These are phyloP conservation scores for Phytophthora litchii DNA, from an alignment of 352 stramenopile species.

Conservation along the genomic window DNA sequence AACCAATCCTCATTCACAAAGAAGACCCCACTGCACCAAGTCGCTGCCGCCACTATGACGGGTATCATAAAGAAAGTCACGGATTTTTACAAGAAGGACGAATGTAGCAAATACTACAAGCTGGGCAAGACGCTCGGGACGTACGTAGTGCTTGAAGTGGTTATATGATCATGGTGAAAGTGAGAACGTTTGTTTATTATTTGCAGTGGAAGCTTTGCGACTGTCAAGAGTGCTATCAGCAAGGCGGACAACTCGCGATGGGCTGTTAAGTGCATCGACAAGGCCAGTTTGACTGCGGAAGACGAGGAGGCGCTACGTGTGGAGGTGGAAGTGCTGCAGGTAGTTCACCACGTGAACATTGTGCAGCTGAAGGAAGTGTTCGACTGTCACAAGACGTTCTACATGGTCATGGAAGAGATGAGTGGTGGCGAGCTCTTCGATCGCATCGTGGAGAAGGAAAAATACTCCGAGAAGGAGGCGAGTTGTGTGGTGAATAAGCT, in stretches of 20 bases:
- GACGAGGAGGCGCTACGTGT: slow-evolving; percentile 83
- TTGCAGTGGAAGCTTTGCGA: slow-evolving; percentile 82
- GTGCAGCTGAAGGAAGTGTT: slow-evolving; percentile 89
- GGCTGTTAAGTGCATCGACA: slow-evolving; percentile 89
- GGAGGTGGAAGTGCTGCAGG: slow-evolving; percentile 84
- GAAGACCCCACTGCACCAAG: slow-evolving; percentile 10
- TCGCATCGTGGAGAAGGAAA: slow-evolving; percentile 91
- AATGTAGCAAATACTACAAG: slow-evolving; percentile 91
- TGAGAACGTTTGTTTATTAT: slow-evolving; percentile 8
- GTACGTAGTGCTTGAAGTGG: slow-evolving; percentile 45
- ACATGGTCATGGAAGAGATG: slow-evolving; percentile 94
- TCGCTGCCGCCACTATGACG: slow-evolving; percentile 47
- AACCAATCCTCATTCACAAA: slow-evolving; percentile 35
- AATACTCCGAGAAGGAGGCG: slow-evolving; percentile 92
- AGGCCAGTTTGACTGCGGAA: slow-evolving; percentile 75
- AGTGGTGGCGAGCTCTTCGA: slow-evolving; percentile 93
- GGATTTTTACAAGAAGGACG: slow-evolving; percentile 89
- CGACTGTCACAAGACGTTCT: slow-evolving; percentile 89
- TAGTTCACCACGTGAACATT: slow-evolving; percentile 89
- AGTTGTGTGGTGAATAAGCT: slow-evolving; percentile 87
- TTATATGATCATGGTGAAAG: neutral
- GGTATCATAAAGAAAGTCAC: slow-evolving; percentile 87
- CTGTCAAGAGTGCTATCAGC: slow-evolving; percentile 82
- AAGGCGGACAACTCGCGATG: slow-evolving; percentile 80
- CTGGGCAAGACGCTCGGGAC: slow-evolving; percentile 88